Conservation (phyloP, 306 rosid species). For the Datisca glomerata region DNA sequence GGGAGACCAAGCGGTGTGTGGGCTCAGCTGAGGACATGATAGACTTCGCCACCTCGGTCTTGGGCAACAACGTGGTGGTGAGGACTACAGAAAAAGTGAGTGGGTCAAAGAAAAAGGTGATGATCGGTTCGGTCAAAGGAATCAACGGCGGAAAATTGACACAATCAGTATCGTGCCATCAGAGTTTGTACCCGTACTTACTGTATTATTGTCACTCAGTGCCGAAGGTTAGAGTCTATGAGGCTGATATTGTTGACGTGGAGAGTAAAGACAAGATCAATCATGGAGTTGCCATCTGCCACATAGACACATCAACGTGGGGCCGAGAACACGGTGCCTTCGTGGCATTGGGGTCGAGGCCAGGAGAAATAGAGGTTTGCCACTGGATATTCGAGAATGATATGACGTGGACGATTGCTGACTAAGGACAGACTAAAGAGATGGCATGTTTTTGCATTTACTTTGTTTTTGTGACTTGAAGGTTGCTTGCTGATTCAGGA, state of each 20-base stretch:
- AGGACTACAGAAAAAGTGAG: slow-evolving; percentile 33
- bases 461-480: background rate
- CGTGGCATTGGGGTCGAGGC: slow-evolving; percentile 37
- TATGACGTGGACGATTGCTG: slow-evolving; percentile 54
- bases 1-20: slow-evolving; percentile 73
- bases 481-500: too few relatives aligned
- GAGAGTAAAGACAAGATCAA: slow-evolving; percentile 22
- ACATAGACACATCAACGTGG: slow-evolving; percentile 75
- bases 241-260: slow-evolving; percentile 43
- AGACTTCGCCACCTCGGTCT: slow-evolving; percentile 37
- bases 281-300: slow-evolving; percentile 69
- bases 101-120: slow-evolving; percentile 38
- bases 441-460: background rate
- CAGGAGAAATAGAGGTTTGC: slow-evolving; percentile 47
- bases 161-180: slow-evolving; percentile 76
- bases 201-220: slow-evolving; percentile 84
- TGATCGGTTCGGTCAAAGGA: slow-evolving; percentile 40
- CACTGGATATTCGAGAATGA: slow-evolving; percentile 74
- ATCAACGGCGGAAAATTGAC: slow-evolving; percentile 61
- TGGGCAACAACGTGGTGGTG: slow-evolving; percentile 34
- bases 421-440: background rate
- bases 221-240: slow-evolving; percentile 63
- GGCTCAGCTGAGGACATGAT: slow-evolving; percentile 68
- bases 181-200: slow-evolving; percentile 71
- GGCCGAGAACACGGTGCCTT: slow-evolving; percentile 62